phyloP scores from a whole-genome alignment of 345 rosid species.

The Murraya koenigii region DNA sequence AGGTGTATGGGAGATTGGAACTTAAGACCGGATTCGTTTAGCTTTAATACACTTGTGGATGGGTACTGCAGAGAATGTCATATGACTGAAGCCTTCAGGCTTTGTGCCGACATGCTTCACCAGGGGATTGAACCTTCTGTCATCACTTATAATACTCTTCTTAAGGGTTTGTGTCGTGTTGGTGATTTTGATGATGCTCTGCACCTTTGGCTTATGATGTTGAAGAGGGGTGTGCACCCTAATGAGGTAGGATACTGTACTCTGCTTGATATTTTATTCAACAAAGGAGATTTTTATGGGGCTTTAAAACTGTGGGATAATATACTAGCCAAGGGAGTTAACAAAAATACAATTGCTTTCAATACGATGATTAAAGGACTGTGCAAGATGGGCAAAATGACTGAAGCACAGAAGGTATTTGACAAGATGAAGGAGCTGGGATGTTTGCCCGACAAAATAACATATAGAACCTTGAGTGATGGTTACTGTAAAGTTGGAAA shows the following conservation, averaged over 20 bases:
- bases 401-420: conserved; percentile 63
- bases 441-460: conserved; percentile 63
- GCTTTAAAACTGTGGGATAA: conserved; percentile 67
- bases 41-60: conserved; percentile 70
- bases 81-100: conserved; percentile 51
- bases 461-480: conserved; percentile 63
- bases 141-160: conserved; percentile 72
- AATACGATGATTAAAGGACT: conserved; percentile 77
- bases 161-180: conserved; percentile 60
- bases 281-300: conserved; percentile 58
- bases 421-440: conserved; percentile 51
- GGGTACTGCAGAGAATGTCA: conserved; percentile 66
- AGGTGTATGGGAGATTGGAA: conserved; percentile 48
- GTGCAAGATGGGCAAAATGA: conserved; percentile 64
- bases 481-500: conserved; percentile 77
- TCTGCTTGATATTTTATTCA: conserved; percentile 65
- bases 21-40: conserved; percentile 65
- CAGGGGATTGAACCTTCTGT: conserved; percentile 47
- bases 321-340: conserved; percentile 60
- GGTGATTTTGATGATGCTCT: conserved; percentile 59
- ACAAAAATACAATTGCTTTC: conserved; percentile 48
- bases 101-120: conserved; percentile 52
- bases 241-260: conserved; percentile 64
- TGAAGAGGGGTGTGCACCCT: conserved; percentile 45
- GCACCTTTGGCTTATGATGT: conserved; percentile 64